Evolutionary conservation across 768 basidiomycete genomes (phyloP).

Genomic region (Phaeotremella fagi): DNA sequence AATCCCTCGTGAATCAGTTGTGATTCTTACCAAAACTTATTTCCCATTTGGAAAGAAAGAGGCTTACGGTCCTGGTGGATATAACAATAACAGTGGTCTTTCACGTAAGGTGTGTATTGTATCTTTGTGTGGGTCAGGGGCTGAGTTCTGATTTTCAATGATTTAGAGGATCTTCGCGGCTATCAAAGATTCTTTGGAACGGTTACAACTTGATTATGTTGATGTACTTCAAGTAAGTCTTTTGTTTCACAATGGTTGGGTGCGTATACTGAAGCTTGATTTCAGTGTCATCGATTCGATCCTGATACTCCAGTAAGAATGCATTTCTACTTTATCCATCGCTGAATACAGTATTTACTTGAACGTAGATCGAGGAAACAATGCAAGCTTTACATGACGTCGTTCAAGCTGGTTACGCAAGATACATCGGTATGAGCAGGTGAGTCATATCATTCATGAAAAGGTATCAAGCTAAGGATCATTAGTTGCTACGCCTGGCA

Average conservation of each 20-base stretch:
- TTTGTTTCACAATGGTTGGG: slow-evolving; percentile 8
- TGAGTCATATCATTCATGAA: slow-evolving; percentile 39
- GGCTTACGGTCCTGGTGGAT: slow-evolving; percentile 7
- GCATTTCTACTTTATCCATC: slow-evolving; percentile 25
- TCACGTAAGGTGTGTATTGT: slow-evolving; percentile 3
- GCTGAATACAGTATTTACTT: neutral
- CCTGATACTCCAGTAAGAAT: slow-evolving; percentile 51
- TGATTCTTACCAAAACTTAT: slow-evolving; percentile 68
- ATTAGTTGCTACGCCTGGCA: slow-evolving; percentile 48
- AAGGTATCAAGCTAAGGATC: neutral
- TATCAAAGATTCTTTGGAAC: slow-evolving; percentile 55
- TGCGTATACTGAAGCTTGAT: slow-evolving; percentile 10
- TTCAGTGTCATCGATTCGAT: slow-evolving; percentile 58
- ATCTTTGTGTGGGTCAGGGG: neutral
- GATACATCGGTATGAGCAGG: slow-evolving; percentile 50
- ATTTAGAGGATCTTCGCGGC: slow-evolving; percentile 63
- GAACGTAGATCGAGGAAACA: slow-evolving; percentile 54
- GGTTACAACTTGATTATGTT: slow-evolving; percentile 70
- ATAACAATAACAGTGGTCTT: slow-evolving; percentile 9
- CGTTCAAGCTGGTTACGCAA: slow-evolving; percentile 61
- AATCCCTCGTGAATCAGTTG: slow-evolving; percentile 68
- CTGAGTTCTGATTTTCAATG: neutral
- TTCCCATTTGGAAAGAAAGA: slow-evolving; percentile 5
- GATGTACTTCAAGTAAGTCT: slow-evolving; percentile 60
- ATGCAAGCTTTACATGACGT: slow-evolving; percentile 68